A percentile compares a stretch with the other conserved stretches of the same genome.
Evolutionary conservation across 1,139 yeast species (phyloP).

Genomic region (Yamadazyma conglobata): DNA sequence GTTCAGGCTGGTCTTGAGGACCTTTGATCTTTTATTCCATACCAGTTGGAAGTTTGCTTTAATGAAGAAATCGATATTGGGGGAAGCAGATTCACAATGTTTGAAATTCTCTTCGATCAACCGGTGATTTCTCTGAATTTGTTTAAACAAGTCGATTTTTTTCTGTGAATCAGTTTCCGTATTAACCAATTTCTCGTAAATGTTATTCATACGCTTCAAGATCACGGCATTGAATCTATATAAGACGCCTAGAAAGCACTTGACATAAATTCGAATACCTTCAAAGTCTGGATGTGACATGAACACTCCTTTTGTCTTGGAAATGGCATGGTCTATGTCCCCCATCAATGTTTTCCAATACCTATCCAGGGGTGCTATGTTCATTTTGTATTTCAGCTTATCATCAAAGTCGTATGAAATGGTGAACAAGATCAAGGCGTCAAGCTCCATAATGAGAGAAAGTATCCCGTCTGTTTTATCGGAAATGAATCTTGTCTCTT

Average conservation of each 20-base stretch:
- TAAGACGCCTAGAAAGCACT: conserved; percentile 29
- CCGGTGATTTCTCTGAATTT: conserved; percentile 22
- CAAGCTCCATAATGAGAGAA: conserved; percentile 29
- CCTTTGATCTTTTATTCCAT: conserved; percentile 25
- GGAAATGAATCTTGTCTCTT: conserved; percentile 22
- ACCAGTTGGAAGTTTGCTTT: conserved; percentile 32
- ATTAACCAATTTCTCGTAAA: conserved; percentile 19
- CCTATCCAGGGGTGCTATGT: conserved; percentile 30
- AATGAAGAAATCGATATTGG: conserved; percentile 23
- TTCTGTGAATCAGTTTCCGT: conserved; percentile 22
- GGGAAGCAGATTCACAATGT: conserved; percentile 10
- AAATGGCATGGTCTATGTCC: conserved; percentile 24
- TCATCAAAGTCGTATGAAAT: conserved; percentile 37
- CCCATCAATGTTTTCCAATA: conserved; percentile 31
- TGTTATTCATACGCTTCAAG: conserved; percentile 26
- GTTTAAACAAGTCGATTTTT: conserved; percentile 26
- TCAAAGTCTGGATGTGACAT: conserved; percentile 17
- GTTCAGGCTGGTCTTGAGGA: conserved; percentile 6
- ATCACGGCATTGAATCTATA: conserved; percentile 23
- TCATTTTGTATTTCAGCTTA: conserved; percentile 23
- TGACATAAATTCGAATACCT: conserved; percentile 20
- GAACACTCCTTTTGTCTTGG: conserved; percentile 18
- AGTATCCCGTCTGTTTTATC: conserved; percentile 22
- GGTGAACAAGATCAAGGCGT: conserved; percentile 28
- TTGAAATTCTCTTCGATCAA: conserved; percentile 6